phyloP scores from a whole-genome alignment of 768 basidiomycete species.

The Asterophora parasitica region DNA sequence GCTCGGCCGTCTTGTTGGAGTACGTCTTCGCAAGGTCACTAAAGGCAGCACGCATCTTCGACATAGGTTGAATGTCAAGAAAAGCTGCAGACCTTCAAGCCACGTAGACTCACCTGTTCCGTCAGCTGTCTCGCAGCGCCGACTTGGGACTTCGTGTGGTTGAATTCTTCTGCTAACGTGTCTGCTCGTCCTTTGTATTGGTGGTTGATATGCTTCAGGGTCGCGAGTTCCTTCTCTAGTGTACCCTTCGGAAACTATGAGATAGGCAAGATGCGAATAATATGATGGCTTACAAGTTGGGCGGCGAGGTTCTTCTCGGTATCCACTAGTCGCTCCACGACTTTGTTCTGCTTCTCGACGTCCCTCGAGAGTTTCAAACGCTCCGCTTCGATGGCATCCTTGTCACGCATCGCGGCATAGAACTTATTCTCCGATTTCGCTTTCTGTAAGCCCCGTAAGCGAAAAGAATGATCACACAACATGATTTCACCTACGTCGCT shows the following conservation, averaged over 20 bases:
- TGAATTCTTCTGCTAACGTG: constrained; percentile 26
- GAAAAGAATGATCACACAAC: neutral
- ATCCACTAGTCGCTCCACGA: constrained; percentile 62
- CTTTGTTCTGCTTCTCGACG: constrained; percentile 42
- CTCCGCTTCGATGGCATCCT: constrained; percentile 76
- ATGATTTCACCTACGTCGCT: constrained; percentile 65
- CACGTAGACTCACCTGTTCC: constrained; percentile 33
- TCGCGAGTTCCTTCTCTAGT: constrained; percentile 42
- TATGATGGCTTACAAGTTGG: constrained; percentile 49
- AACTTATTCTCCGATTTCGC: constrained; percentile 96
- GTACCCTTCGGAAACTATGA: constrained; percentile 23
- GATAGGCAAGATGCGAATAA: neutral
- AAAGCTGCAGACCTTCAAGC: neutral
- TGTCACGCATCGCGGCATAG: constrained; percentile 84
- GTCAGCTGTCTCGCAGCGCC: constrained; percentile 35
- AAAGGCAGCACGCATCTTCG: constrained; percentile 25
- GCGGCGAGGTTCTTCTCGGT: constrained; percentile 52
- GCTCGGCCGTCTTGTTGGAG: constrained; percentile 29
- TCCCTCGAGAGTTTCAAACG: constrained; percentile 57
- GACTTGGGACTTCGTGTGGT: constrained; percentile 27
- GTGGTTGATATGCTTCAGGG: constrained; percentile 27
- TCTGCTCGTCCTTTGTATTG: constrained; percentile 21
- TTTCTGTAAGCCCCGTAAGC: constrained; percentile 50
- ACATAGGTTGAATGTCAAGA: neutral
- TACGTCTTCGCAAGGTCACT: constrained; percentile 31